Evolutionary conservation across 768 basidiomycete genomes (phyloP).

Genomic region (Porpolomopsis calyptriformis): DNA sequence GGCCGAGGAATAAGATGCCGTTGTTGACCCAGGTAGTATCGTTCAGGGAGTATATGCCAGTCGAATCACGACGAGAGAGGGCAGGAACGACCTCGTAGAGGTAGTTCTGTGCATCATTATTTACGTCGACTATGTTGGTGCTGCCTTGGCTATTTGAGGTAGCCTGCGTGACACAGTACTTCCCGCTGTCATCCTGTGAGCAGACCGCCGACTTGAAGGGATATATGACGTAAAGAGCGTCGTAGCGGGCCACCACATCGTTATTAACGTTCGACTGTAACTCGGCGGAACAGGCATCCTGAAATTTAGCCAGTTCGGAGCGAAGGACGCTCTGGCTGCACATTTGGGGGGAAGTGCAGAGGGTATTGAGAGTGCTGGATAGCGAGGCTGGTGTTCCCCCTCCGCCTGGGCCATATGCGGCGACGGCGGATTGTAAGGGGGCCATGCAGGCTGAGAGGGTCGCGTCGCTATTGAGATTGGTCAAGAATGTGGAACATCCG

Average conservation of each 20-base stretch:
- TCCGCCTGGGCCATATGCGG: constrained; percentile 41
- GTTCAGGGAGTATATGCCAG: constrained; percentile 36
- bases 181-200: constrained; percentile 57
- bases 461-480: constrained; percentile 49
- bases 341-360: constrained; percentile 38
- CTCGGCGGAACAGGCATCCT: constrained; percentile 59
- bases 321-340: constrained; percentile 56
- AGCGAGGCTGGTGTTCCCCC: constrained; percentile 35
- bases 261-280: constrained; percentile 40
- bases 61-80: constrained; percentile 17
- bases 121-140: constrained; percentile 14
- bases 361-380: constrained; percentile 35
- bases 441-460: constrained; percentile 49
- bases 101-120: constrained; percentile 3
- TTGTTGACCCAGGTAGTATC: constrained; percentile 38
- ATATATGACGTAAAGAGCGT: constrained; percentile 60
- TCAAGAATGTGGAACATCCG: constrained; percentile 49
- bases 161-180: constrained; percentile 56
- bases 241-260: constrained; percentile 59
- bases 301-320: constrained; percentile 55
- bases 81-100: background rate
- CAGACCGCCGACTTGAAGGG: constrained; percentile 67
- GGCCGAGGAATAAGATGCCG: constrained; percentile 78
- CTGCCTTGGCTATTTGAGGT: constrained; percentile 16
- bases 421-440: constrained; percentile 49